Conservation (phyloP, 768 basidiomycete genomes). For the Tulasnella calospora region DNA sequence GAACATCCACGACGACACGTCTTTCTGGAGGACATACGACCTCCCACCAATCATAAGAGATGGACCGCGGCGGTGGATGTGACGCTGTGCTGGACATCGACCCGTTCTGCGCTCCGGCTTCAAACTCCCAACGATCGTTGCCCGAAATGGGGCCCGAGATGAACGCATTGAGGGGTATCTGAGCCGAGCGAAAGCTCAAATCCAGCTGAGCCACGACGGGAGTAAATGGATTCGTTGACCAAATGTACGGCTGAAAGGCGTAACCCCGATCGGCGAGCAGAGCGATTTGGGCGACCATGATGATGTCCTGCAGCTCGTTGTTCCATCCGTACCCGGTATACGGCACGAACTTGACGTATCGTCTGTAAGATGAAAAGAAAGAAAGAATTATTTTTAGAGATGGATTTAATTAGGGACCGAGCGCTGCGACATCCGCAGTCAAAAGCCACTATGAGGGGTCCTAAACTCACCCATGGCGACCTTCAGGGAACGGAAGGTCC, state of each 20-base stretch:
- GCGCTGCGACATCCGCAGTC: neutral
- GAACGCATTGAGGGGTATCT: conserved; percentile 26
- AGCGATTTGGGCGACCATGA: conserved; percentile 18
- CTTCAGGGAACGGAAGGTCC: conserved; percentile 22
- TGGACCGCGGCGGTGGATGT: conserved; percentile 42
- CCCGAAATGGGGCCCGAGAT: conserved; percentile 21
- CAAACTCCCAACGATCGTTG: neutral
- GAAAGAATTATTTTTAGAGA: neutral
- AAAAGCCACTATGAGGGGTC: neutral
- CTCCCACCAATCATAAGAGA: conserved; percentile 46
- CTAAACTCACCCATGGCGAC: conserved; percentile 14
- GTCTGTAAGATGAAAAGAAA: neutral
- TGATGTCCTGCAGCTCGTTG: conserved; percentile 23
- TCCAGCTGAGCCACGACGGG: conserved; percentile 33
- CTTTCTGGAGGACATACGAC: conserved; percentile 44
- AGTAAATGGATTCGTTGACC: neutral
- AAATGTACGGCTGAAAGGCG: conserved; percentile 23
- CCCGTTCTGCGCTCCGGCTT: neutral
- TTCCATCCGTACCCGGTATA: neutral
- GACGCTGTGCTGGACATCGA: no score
- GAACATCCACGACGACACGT: conserved; percentile 35
- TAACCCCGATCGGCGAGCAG: conserved; percentile 16
- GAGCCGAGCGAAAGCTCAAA: conserved; percentile 9
- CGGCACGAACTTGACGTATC: conserved; percentile 19
- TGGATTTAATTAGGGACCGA: neutral